Evolutionary conservation across 768 basidiomycete genomes (phyloP).

Genomic region (Suillus decipiens): DNA sequence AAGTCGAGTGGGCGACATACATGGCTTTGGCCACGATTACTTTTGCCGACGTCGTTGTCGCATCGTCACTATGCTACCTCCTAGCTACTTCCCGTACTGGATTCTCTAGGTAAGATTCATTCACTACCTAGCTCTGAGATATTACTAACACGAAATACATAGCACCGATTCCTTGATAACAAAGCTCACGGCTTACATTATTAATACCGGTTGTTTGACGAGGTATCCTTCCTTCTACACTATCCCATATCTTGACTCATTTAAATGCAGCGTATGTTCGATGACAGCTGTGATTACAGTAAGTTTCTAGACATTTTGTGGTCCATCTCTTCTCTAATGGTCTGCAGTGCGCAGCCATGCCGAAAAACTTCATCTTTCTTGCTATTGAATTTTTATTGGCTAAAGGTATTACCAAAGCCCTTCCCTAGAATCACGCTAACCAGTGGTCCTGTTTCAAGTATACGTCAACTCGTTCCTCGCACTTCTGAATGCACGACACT

Average conservation of each 20-base stretch:
- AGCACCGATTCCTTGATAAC: constrained; percentile 10
- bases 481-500: constrained; percentile 3
- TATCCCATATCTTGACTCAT: neutral
- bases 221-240: neutral
- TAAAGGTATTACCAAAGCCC: neutral
- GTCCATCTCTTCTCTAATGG: neutral
- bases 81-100: constrained; percentile 5
- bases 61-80: constrained; percentile 11
- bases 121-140: neutral
- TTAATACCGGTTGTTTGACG: constrained; percentile 7
- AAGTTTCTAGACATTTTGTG: neutral
- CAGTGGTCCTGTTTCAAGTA: neutral
- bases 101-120: constrained; percentile 1
- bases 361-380: constrained; percentile 7
- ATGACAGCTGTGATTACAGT: constrained; percentile 1
- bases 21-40: neutral
- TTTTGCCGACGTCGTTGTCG: neutral
- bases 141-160: neutral
- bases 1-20: constrained; percentile 4
- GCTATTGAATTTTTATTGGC: constrained; percentile 5
- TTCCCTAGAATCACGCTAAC: neutral
- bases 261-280: constrained; percentile 1
- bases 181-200: constrained; percentile 1
- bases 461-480: constrained; percentile 3
- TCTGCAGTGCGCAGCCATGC: constrained; percentile 10